Percentiles rank a stretch among this genome's conserved stretches.
Conservation (phyloP, 495 filamentous ascomycete genomes). For the Penicillium odoratum region DNA sequence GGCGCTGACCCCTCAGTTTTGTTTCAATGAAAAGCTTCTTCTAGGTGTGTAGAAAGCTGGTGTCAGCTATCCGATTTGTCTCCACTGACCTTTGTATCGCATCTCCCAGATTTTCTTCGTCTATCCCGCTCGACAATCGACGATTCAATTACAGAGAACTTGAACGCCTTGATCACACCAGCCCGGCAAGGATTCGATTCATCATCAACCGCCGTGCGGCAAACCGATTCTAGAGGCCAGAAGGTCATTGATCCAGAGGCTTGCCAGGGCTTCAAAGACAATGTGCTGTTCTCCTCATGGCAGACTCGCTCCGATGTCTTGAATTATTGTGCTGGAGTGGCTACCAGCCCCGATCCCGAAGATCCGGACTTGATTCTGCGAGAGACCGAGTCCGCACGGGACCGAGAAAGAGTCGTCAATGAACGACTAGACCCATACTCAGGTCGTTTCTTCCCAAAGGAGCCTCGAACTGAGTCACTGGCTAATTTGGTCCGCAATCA, state of each 20-base stretch:
- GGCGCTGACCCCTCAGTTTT: constrained; percentile 80
- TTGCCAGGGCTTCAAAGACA: constrained; percentile 73
- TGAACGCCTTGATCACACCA: constrained; percentile 87
- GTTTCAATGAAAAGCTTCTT: constrained; percentile 82
- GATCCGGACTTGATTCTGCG: constrained; percentile 77
- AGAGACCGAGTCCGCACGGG: constrained; percentile 66
- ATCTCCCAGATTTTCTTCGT: constrained; percentile 79
- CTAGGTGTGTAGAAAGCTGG: constrained; percentile 59
- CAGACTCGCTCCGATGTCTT: constrained; percentile 80
- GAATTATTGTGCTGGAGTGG: constrained; percentile 86
- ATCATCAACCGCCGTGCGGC: constrained; percentile 64
- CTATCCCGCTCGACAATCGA: constrained; percentile 83
- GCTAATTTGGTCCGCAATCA: constrained; percentile 80
- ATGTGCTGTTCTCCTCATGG: constrained; percentile 87
- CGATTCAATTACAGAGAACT: constrained; percentile 88
- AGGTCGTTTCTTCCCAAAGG: constrained; percentile 76
- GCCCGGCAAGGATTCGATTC: constrained; percentile 73
- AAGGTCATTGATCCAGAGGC: constrained; percentile 56
- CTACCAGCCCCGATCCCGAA: constrained; percentile 81
- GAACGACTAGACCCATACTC: constrained; percentile 93
- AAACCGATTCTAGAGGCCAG: constrained; percentile 40
- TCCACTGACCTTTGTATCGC: constrained; percentile 11
- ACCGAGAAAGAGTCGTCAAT: constrained; percentile 76
- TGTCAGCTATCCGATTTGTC: neutral
- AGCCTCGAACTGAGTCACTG: constrained; percentile 80